phyloP scores from a whole-genome alignment of 345 rosid genomes.

The Brassica napus region Da-Ae NC_063446.1:43508501-43509000 shows the following conservation, averaged over 20 bases:
- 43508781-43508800: constrained; percentile 66
- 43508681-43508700: constrained; percentile 71
- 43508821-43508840: constrained; percentile 85
- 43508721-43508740: constrained; percentile 82
- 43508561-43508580: constrained; percentile 34
- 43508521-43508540: constrained; percentile 32
- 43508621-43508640: constrained; percentile 43
- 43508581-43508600: constrained; percentile 27
- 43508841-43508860: constrained; percentile 68
- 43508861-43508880: constrained; percentile 82
- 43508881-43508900: constrained; percentile 62
- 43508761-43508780: constrained; percentile 86
- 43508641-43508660: constrained; percentile 59
- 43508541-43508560: constrained; percentile 34
- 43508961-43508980: constrained; percentile 81
- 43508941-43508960: constrained; percentile 71
- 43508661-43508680: constrained; percentile 72
- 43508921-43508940: constrained; percentile 84
- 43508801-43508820: constrained; percentile 78
- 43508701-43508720: constrained; percentile 89
- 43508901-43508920: constrained; percentile 94
- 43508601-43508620: constrained; percentile 24
- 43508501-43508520: constrained; percentile 29
- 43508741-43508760: constrained; percentile 66
- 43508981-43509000: constrained; percentile 81